Evolutionary conservation across 192 early-diverging fungal species (phyloP).

Genomic region (Irineochytrium annulatum): DNA sequence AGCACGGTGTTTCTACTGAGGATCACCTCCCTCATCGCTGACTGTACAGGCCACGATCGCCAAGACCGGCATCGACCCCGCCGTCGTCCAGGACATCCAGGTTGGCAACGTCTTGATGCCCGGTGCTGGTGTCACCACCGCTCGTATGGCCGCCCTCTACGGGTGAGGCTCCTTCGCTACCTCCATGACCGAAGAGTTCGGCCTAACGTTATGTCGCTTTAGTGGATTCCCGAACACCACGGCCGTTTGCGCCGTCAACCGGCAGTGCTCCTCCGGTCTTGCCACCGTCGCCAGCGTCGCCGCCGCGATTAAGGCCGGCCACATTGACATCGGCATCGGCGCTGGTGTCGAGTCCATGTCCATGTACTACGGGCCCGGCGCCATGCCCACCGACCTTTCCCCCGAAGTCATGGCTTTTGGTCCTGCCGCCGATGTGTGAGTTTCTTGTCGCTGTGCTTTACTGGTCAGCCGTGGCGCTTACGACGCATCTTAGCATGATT

Average conservation of each 20-base stretch:
- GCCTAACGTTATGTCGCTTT: too few species aligned
- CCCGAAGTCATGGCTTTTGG: slow-evolving; percentile 71
- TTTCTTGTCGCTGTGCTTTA: not conserved
- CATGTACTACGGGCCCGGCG: slow-evolving; percentile 76
- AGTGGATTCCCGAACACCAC: slow-evolving; percentile 75
- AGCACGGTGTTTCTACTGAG: too few species aligned
- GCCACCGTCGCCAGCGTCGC: slow-evolving; percentile 86
- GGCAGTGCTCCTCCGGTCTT: slow-evolving; percentile 91
- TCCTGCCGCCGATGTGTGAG: slow-evolving; percentile 71
- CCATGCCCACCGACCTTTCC: slow-evolving; percentile 68
- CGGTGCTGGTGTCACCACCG: slow-evolving; percentile 83
- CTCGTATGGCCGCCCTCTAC: slow-evolving; percentile 86
- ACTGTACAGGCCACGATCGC: slow-evolving; percentile 67
- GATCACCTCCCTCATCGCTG: too few species aligned
- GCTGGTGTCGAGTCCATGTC: slow-evolving; percentile 95
- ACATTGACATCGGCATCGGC: slow-evolving; percentile 90
- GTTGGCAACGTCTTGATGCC: slow-evolving; percentile 89
- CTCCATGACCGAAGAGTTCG: too few species aligned
- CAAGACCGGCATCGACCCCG: slow-evolving; percentile 77
- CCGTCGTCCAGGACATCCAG: slow-evolving; percentile 86
- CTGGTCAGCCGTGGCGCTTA: too few species aligned
- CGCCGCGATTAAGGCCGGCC: slow-evolving; percentile 79
- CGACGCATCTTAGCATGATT: too few species aligned
- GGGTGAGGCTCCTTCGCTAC: too few species aligned
- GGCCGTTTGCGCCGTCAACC: slow-evolving; percentile 80